These are phyloP conservation scores for Tagetes patula DNA, from an alignment of 129 eudicot species.

Conservation along the genomic window DNA sequence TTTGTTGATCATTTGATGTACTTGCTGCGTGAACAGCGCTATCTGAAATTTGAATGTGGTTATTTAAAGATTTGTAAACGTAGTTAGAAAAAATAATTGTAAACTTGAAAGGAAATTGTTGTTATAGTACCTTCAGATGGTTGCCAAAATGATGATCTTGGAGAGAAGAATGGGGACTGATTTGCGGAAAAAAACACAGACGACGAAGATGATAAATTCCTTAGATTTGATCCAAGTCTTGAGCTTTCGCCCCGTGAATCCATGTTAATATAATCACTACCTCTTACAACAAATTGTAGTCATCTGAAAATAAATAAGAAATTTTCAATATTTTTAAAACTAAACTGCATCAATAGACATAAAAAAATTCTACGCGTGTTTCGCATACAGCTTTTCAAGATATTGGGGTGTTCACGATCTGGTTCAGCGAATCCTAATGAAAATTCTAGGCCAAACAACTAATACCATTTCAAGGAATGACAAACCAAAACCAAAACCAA, in stretches of 20 bases:
- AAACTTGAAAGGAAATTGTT: constrained; percentile 17
- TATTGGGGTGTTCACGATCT: background rate
- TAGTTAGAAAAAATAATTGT: background rate
- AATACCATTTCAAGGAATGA: background rate
- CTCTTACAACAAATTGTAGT: constrained; percentile 26
- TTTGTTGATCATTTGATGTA: constrained; percentile 47
- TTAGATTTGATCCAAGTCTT: constrained; percentile 56
- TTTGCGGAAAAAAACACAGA: constrained; percentile 87
- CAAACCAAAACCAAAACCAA: background rate
- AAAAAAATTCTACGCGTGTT: background rate
- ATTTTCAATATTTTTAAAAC: constrained; percentile 22
- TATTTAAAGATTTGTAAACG: constrained; percentile 8
- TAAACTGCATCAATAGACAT: constrained; percentile 8
- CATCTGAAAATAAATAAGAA: constrained; percentile 35
- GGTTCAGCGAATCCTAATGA: background rate
- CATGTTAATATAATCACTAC: constrained; percentile 44
- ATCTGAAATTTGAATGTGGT: constrained; percentile 33
- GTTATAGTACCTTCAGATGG: constrained; percentile 38
- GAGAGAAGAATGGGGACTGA: constrained; percentile 86
- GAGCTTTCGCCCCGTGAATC: constrained; percentile 74
- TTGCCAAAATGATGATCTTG: constrained; percentile 56
- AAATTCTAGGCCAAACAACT: background rate
- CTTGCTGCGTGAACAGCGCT: constrained; percentile 33
- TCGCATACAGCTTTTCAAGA: no score
- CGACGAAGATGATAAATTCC: constrained; percentile 90